Evolutionary conservation across 345 rosid genomes (phyloP).

Genomic region (Anacardium occidentale): DNA sequence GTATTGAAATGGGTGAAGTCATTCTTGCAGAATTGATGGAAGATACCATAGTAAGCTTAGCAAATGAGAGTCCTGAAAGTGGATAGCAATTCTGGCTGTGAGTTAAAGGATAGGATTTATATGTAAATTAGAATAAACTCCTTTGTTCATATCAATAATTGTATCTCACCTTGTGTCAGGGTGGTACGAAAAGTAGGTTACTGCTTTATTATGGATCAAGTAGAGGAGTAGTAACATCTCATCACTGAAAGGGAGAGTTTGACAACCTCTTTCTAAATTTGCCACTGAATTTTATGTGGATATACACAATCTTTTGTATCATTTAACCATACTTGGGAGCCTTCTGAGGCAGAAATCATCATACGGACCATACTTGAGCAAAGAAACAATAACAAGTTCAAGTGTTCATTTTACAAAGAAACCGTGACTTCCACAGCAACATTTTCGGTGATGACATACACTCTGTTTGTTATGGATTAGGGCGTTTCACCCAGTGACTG

Average conservation of each 20-base stretch:
- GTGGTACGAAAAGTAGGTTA: conserved; percentile 3
- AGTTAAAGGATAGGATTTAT: conserved; percentile 27
- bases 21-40: conserved; percentile 65
- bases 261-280: neutral
- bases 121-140: conserved; percentile 15
- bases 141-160: conserved; percentile 15
- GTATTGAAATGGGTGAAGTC: conserved; percentile 46
- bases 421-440: neutral
- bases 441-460: neutral
- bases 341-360: conserved; percentile 10
- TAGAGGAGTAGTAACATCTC: neutral
- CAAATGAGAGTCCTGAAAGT: conserved; percentile 22
- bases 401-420: neutral
- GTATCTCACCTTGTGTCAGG: neutral
- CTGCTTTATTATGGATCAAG: neutral
- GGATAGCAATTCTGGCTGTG: conserved; percentile 22
- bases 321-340: conserved; percentile 9
- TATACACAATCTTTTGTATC: conserved; percentile 7
- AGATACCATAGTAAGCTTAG: conserved; percentile 43
- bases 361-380: neutral
- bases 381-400: neutral
- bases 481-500: neutral
- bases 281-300: conserved; percentile 16
- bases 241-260: neutral
- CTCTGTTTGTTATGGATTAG: neutral